Evolutionary conservation across 257 asterid genomes (phyloP), one percentile per base, ranked within the genome.

Genomic region (Vinca minor): DNA sequence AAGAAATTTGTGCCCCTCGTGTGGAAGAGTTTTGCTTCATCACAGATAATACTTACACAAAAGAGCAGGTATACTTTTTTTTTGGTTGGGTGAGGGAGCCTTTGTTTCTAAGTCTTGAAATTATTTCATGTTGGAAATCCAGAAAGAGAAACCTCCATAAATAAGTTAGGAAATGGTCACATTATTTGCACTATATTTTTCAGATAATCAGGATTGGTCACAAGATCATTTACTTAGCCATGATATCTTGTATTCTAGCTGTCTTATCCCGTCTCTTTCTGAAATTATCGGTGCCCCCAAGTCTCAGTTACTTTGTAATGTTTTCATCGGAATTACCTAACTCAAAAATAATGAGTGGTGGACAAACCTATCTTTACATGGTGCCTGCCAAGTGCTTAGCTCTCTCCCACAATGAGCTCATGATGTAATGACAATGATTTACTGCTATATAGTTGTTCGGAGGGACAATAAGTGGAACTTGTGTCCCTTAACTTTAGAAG

Each of bases 31-130:
- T 87, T 68, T 94, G 99, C 83, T 78, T 83, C 77, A 84, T 94
- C 71, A 94, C 99, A 28, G 99, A 94, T 77, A 90, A 83, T 68
- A 87, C 99, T 58, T 94, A 90, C 79, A 21, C 78, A 25, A 94
- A 82, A 67, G 99, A 88, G 73, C 95, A 90, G 97, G 99, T 92
- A 67, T 23, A n/a, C n/a, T n/a, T n/a, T n/a, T n/a, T n/a, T n/a
- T n/a, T n/a, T n/a, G n/a, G n/a, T n/a, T n/a, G n/a, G n/a, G n/a
- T n/a, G n/a, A n/a, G n/a, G n/a, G n/a, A n/a, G 68, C 57, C 47
- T 10, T 53, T 69, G 55, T 59, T 28, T 65, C 46, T 69, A 23
- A 49, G 55, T 55, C 18, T 52, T 3, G 14, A 13, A 54, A 17
- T 55, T 8, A 63, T 54, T 41, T 63, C 41, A 35, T 44, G 15